These are phyloP conservation scores for Trichophyton benhamiae DNA, from an alignment of 2,329 filamentous ascomycete genomes.

Conservation along the genomic window DNA sequence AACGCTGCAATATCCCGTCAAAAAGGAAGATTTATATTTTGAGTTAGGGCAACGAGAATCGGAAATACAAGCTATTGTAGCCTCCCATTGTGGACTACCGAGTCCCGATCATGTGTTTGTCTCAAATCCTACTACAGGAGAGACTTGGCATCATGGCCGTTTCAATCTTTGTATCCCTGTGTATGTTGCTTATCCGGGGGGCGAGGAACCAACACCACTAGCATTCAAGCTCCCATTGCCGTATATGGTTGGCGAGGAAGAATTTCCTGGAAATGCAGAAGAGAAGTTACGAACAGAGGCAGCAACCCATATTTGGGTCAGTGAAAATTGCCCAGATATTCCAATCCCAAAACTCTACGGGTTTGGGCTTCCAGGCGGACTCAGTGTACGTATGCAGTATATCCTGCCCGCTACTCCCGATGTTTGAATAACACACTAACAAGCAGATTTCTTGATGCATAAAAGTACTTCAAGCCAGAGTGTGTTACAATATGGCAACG, in stretches of 20 bases:
- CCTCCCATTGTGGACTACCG: conserved; percentile 10
- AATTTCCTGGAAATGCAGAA: conserved; percentile 14
- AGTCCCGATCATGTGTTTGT: conserved; percentile 8
- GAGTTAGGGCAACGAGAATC: conserved; percentile 2
- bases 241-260: conserved; percentile 14
- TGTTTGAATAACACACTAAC: neutral
- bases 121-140: conserved; percentile 3
- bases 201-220: conserved; percentile 6
- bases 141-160: conserved; percentile 11
- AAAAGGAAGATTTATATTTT: conserved; percentile 6
- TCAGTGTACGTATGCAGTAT: conserved; percentile 9
- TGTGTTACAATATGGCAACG: conserved; percentile 8
- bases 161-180: conserved; percentile 13
- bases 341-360: conserved; percentile 14
- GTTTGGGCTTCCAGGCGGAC: conserved; percentile 17
- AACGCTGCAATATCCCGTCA: conserved; percentile 7
- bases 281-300: conserved; percentile 17
- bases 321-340: conserved; percentile 15
- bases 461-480: conserved; percentile 10
- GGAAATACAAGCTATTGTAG: conserved; percentile 9
- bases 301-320: conserved; percentile 16
- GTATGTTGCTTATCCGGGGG: conserved; percentile 5
- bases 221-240: conserved; percentile 11
- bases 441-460: neutral
- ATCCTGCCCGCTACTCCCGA: neutral